Percentiles rank a stretch among this genome's conserved stretches.
These are phyloP conservation scores for Verticillium nonalfalfae DNA, from an alignment of 2,329 filamentous ascomycete species.

Conservation along the genomic window DNA sequence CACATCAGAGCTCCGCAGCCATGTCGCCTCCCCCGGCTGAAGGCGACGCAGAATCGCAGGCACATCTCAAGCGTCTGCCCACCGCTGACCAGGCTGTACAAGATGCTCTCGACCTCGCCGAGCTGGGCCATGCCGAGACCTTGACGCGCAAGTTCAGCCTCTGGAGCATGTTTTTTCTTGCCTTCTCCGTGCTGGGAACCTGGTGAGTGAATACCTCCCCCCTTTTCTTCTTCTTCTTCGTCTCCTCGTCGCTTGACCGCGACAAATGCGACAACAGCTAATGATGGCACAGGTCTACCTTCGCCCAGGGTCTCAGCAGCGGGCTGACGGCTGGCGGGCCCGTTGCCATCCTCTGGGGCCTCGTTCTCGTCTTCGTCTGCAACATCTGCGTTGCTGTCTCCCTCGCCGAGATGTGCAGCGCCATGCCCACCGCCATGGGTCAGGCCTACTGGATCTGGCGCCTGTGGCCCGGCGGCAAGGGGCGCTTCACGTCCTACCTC, in stretches of 20 bases:
- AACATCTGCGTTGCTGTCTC: conserved; percentile 30
- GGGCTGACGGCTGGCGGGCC: conserved; percentile 37
- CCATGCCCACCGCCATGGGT: conserved; percentile 26
- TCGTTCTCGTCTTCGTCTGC: conserved; percentile 32
- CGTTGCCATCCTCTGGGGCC: conserved; percentile 37
- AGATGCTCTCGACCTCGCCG: conserved; percentile 33
- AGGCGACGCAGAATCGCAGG: neutral
- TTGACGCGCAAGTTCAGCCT: conserved; percentile 41
- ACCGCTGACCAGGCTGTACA: neutral
- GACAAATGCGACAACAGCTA: neutral
- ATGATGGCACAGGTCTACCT: neutral
- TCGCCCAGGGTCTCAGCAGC: conserved; percentile 35
- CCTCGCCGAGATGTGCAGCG: conserved; percentile 30
- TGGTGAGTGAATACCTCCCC: conserved; percentile 31
- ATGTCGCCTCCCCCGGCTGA: neutral
- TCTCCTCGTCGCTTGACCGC: neutral
- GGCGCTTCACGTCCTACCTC: neutral
- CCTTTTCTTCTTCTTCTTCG: too few species aligned
- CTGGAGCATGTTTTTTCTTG: conserved; percentile 39
- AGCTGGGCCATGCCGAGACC: conserved; percentile 30
- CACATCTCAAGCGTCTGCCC: neutral
- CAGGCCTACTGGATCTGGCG: neutral
- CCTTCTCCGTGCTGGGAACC: conserved; percentile 42
- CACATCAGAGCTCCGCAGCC: neutral
- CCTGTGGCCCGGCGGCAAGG: neutral